A percentile compares a stretch with the other conserved stretches of the same genome.
Conservation (phyloP, 495 filamentous ascomycete genomes). For the Xylaria venustula region DNA sequence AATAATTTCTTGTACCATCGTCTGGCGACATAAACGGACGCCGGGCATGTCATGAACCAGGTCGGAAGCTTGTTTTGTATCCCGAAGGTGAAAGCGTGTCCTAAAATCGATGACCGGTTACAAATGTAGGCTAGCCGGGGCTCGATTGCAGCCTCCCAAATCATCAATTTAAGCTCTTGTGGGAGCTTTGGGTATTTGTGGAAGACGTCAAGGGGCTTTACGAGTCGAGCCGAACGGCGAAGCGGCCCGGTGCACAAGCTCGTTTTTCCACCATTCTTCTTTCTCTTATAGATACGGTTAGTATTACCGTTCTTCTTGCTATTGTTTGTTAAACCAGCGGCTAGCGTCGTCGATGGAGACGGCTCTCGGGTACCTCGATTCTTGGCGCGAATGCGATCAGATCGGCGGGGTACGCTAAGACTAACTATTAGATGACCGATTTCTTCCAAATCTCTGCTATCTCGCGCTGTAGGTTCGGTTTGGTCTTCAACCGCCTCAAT, state of each 20-base stretch:
- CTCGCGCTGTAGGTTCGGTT: neutral
- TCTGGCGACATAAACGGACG: conserved; percentile 17
- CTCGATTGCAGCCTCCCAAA: conserved; percentile 29
- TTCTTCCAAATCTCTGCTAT: neutral
- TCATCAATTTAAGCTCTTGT: conserved; percentile 24
- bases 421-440: conserved; percentile 6
- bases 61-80: conserved; percentile 19
- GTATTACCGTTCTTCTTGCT: neutral
- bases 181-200: conserved; percentile 21
- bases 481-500: neutral
- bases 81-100: neutral
- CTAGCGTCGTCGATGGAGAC: conserved; percentile 3
- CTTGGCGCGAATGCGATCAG: conserved; percentile 10
- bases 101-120: conserved; percentile 18
- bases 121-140: conserved; percentile 26
- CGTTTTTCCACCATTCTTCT: neutral
- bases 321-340: neutral
- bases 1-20: conserved; percentile 21
- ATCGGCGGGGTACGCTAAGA: conserved; percentile 5
- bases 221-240: conserved; percentile 24
- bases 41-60: conserved; percentile 24
- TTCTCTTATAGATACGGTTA: conserved; percentile 4
- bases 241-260: neutral
- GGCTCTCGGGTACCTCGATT: neutral
- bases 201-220: conserved; percentile 27